Evolutionary conservation across 2,329 filamentous ascomycete species (phyloP), one percentile per base, ranked within the genome.

Genomic region (Monosporascus sp.): DNA sequence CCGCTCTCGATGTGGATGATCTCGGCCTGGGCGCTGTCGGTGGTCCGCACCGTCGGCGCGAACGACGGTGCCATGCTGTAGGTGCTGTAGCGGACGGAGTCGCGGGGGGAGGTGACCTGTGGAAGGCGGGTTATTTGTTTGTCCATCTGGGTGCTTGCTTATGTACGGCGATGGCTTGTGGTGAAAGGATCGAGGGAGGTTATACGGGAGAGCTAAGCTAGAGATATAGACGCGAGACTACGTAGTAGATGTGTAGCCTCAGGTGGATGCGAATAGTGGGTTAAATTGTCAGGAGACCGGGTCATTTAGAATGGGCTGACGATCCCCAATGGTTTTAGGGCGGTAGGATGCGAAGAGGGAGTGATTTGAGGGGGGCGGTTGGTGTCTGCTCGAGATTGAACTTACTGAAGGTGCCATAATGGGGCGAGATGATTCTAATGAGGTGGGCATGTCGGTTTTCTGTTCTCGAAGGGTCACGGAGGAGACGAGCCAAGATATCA

Each of bases 1-100:
- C 88, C 87, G 56, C 86, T 83, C 63, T 89, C 87, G 70, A 94
- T 90, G 61, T 89, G 83, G 70, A 74, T 73, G 62, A 84, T 82
- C 69, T 83, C 81, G 61, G 78, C 77, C 48, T 77, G 74, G 48
- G 75, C 78, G 45, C 79, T 81, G 68, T 83, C 80, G 59, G 68
- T 77, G 27, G 77, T 79, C 59, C 69, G 72, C 54, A 80, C 70
- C 35, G 79, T 81, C 50, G 78, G 72, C 22, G 86, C 82, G 68
- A 94, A 65, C 18, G 80, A 82, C 17, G 79, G 79, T 7, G 80
- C 73, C 25, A 79, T 78, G 74, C 80, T 83, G 72, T 80, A 83
- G 56, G 80, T 80, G 75, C 80, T 83, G 68, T 76, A 80, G 60
- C 81, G 81, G 53, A 80, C 70, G 1, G 81, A 83, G 51, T 74